Evolutionary conservation across 768 basidiomycete species (phyloP), one percentile per base, ranked within the genome.

Genomic region (Pulveroboletus sp.): DNA sequence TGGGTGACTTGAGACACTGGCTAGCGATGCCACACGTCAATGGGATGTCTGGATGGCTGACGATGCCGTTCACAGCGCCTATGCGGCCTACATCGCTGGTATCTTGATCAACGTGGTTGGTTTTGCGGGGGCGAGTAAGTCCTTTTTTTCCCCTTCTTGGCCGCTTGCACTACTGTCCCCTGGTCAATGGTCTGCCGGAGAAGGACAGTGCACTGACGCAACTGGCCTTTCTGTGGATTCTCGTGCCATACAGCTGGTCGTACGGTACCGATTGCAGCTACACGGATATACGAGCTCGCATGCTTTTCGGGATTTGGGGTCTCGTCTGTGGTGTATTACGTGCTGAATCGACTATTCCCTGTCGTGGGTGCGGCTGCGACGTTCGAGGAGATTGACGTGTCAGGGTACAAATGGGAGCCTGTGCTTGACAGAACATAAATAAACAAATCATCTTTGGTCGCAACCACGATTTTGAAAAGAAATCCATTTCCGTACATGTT

Each of bases 231-330:
- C 37, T 35, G 30, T 42, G 49, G 24, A 45, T 43, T 24, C 38
- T 30, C 17, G 41, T 35, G 37, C 15, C n/a, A 43, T 31, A 47
- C 4, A 79, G 80, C 81, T 28, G 85, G 85, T 8, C 73, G 72
- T 35, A 66, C 61, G 0, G 87, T 90, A 1, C 81, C 86, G 6
- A 60, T 84, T 24, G 79, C 77, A 5, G 87, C 88, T 2, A 86
- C 81, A n/a, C 76, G 80, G 47, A 78, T 88, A 56, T 89, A 86
- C 66, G 71, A 83, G 46, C 76, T 90, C 72, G 82, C 86, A 11
- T 93, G 90, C 76, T 86, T 91, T 69, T 85, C 85, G n/a, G 89
- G 89, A 27, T 86, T 89, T 56, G 81, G 79, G 28, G 76, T 83
- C 38, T 86, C 88, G 2, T 72, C 78, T 8, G 43, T 86, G 51